These are phyloP conservation scores for Ashbya aceris DNA, from an alignment of 1,139 yeast species.

Conservation along the genomic window DNA sequence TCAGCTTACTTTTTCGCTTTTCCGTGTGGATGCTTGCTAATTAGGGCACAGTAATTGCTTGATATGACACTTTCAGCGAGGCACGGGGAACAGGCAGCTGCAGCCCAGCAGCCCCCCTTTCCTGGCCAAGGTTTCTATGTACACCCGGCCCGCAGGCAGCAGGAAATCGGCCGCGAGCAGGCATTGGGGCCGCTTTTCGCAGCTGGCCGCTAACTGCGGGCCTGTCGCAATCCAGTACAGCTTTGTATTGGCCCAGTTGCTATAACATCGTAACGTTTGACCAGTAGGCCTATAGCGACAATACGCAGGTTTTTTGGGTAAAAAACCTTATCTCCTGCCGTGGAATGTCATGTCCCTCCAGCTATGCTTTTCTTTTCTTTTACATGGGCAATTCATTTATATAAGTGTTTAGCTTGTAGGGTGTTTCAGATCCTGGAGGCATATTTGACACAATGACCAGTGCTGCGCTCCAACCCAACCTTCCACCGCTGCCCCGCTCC, in stretches of 20 bases:
- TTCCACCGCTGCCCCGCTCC: too few relatives aligned
- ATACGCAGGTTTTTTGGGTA: background rate
- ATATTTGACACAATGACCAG: background rate
- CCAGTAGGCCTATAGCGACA: background rate
- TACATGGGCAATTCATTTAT: background rate
- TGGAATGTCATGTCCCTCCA: conserved; percentile 1
- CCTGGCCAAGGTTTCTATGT: too few relatives aligned
- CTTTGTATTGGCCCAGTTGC: background rate
- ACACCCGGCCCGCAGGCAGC: too few relatives aligned
- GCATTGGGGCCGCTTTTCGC: too few relatives aligned
- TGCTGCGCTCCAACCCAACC: background rate
- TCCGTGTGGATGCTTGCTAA: background rate
- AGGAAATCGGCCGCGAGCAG: too few relatives aligned
- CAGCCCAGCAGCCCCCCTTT: background rate
- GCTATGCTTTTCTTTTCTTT: background rate
- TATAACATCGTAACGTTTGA: conserved; percentile 1
- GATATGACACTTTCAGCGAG: conserved; percentile 1
- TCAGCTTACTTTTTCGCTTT: conserved; percentile 2
- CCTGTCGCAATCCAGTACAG: too few relatives aligned
- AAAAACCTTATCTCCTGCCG: conserved; percentile 3
- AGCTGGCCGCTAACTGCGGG: too few relatives aligned
- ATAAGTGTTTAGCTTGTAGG: conserved; percentile 1
- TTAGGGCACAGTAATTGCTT: conserved; percentile 2
- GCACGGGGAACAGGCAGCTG: conserved; percentile 1
- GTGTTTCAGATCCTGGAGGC: background rate